Conservation (phyloP, 331 rosid species). For the Prunus yedoensis region DNA sequence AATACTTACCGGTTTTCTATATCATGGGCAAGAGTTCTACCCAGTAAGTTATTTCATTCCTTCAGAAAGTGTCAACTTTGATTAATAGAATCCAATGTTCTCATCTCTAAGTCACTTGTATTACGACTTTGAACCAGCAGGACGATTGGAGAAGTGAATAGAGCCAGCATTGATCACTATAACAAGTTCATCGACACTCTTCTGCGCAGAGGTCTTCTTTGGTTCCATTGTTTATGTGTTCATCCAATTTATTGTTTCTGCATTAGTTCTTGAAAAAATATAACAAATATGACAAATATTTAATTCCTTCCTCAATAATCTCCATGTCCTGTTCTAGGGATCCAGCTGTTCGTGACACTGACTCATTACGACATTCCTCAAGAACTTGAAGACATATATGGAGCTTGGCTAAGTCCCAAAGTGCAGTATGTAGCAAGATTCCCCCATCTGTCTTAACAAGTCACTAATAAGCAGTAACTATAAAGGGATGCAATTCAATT, state of each 20-base stretch:
- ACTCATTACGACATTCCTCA: constrained; percentile 72
- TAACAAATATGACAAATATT: too few species aligned
- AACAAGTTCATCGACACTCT: constrained; percentile 31
- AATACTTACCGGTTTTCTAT: constrained; percentile 56
- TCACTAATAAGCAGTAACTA: not conserved
- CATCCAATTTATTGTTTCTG: not conserved
- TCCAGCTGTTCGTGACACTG: constrained; percentile 56
- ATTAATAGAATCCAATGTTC: not conserved
- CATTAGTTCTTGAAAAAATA: too few species aligned
- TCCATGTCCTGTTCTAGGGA: constrained; percentile 34
- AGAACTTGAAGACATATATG: constrained; percentile 63
- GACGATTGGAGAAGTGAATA: constrained; percentile 54
- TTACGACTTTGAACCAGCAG: constrained; percentile 30
- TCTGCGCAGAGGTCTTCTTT: constrained; percentile 39
- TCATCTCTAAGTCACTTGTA: not conserved
- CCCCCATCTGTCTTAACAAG: not conserved
- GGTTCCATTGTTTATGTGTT: not conserved
- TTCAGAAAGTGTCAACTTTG: not conserved
- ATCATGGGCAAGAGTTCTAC: constrained; percentile 62
- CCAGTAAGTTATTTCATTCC: not conserved
- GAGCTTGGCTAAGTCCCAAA: constrained; percentile 57
- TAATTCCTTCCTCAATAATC: not conserved
- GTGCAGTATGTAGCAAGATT: constrained; percentile 42
- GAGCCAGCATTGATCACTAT: constrained; percentile 44
- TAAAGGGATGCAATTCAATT: not conserved